Conservation (phyloP, 192 early-diverging fungal species). For the Phlyctochytrium planicorne region DNA sequence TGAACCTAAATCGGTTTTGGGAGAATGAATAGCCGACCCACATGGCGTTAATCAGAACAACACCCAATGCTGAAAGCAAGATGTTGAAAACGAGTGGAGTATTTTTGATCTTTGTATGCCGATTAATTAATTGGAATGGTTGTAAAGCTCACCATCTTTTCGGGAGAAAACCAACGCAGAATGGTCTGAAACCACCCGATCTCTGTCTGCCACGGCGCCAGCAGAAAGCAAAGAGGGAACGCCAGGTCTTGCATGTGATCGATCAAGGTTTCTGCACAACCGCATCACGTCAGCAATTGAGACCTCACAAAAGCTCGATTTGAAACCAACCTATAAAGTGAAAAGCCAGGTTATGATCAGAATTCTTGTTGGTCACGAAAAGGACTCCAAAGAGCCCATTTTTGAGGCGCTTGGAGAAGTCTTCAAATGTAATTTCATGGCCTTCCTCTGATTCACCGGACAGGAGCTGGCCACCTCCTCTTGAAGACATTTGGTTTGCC, state of each 20-base stretch:
- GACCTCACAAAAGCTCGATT: not conserved
- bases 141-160: conserved; percentile 27
- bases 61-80: conserved; percentile 17
- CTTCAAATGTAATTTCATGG: conserved; percentile 17
- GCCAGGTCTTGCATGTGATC: conserved; percentile 49
- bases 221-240: conserved; percentile 28
- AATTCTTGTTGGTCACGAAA: conserved; percentile 41
- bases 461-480: no score
- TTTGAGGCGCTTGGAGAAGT: conserved; percentile 24
- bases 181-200: conserved; percentile 32
- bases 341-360: conserved; percentile 20
- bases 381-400: conserved; percentile 45
- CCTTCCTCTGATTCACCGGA: no score
- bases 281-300: not conserved
- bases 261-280: conserved; percentile 29
- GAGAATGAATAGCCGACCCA: conserved; percentile 48
- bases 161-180: conserved; percentile 36
- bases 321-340: conserved; percentile 17
- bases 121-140: not conserved
- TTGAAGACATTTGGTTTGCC: no score
- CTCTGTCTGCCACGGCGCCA: conserved; percentile 38
- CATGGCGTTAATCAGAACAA: conserved; percentile 32
- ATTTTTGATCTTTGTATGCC: not conserved
- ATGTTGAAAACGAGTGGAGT: conserved; percentile 21
- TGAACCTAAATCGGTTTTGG: conserved; percentile 42